These are phyloP conservation scores for Sextonia rubra DNA, from an alignment of 164 flowering plant genomes.

Conservation along the genomic window DNA sequence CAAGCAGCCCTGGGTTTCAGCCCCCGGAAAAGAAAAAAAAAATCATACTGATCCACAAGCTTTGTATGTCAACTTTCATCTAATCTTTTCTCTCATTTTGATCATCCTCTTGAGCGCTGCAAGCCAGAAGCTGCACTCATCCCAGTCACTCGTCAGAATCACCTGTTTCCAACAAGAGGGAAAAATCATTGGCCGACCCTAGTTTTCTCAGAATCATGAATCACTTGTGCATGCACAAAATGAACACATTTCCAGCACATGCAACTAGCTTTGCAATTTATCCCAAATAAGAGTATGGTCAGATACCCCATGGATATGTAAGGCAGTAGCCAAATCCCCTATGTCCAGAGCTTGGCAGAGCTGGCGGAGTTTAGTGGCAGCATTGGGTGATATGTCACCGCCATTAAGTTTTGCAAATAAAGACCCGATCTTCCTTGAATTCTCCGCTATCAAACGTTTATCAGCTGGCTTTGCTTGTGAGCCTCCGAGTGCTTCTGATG, in stretches of 20 bases:
- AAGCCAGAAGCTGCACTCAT: constrained; percentile 97
- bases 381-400: constrained; percentile 85
- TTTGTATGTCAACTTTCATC: not conserved
- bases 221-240: not conserved
- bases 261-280: too few relatives aligned
- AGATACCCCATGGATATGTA: constrained; percentile 65
- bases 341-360: constrained; percentile 85
- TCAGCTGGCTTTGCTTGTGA: constrained; percentile 77
- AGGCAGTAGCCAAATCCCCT: constrained; percentile 69
- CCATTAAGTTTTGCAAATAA: constrained; percentile 85
- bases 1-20: too few relatives aligned
- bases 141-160: constrained; percentile 91
- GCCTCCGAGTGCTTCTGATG: constrained; percentile 88
- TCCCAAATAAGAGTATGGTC: not conserved
- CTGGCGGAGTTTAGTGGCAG: constrained; percentile 77
- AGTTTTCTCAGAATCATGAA: not conserved
- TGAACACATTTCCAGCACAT: not conserved
- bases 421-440: constrained; percentile 86
- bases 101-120: constrained; percentile 93
- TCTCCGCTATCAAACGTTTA: constrained; percentile 93
- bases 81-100: constrained; percentile 56
- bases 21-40: too few relatives aligned
- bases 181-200: not conserved
- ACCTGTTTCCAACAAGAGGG: constrained; percentile 39
- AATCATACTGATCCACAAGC: not conserved